A percentile compares a stretch with the other conserved stretches of the same genome.
These are phyloP conservation scores for Lophiotrema nucula DNA, from an alignment of 495 filamentous ascomycete species.

Conservation along the genomic window DNA sequence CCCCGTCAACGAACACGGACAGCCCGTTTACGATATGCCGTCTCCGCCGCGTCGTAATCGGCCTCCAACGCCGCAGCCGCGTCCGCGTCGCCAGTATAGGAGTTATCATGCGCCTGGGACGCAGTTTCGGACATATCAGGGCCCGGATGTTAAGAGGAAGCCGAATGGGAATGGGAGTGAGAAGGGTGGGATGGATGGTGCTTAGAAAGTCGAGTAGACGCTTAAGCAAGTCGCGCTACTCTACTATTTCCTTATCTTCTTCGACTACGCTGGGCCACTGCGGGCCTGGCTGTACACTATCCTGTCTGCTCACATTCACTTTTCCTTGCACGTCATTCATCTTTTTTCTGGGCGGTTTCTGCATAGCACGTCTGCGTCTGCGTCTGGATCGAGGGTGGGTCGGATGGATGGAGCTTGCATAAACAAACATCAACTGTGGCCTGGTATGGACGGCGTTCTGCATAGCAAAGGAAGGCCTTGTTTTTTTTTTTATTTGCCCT, in stretches of 20 bases:
- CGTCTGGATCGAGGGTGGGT: no score
- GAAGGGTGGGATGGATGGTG: no score
- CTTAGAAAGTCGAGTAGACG: no score
- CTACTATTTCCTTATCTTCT: neutral
- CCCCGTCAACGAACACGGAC: neutral
- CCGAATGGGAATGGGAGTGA: neutral
- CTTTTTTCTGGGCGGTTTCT: no score
- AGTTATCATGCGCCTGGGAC: conserved; percentile 18
- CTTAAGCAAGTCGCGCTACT: neutral
- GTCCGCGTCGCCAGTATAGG: conserved; percentile 9
- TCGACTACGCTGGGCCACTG: no score
- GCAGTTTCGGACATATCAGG: conserved; percentile 19
- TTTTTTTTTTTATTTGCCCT: no score
- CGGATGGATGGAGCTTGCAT: no score
- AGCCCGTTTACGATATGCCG: neutral
- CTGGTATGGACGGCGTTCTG: no score
- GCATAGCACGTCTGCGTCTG: no score
- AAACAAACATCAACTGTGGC: no score
- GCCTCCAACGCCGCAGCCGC: neutral
- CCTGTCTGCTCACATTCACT: neutral
- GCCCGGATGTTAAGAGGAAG: conserved; percentile 1
- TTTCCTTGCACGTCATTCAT: neutral
- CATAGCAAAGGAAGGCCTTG: no score
- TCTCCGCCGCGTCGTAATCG: neutral
- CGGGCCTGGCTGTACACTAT: no score